phyloP scores from a whole-genome alignment of 179 eudicot species.

The Drosera spatulata region DNA sequence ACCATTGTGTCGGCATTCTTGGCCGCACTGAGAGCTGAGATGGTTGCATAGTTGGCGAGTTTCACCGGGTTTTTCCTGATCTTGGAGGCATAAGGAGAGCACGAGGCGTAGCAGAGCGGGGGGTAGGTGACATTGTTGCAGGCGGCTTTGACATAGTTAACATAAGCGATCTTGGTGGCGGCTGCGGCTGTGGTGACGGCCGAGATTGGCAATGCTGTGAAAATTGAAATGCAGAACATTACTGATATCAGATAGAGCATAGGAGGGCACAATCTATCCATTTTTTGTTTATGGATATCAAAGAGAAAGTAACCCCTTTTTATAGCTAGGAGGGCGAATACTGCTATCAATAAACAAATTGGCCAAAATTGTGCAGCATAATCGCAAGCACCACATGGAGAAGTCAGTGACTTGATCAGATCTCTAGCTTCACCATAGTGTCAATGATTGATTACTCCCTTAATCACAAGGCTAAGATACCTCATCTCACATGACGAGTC shows the following conservation, averaged over 20 bases:
- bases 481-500: too few species aligned
- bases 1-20: constrained; percentile 10
- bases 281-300: too few species aligned
- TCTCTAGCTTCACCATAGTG: too few species aligned
- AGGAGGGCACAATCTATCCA: too few species aligned
- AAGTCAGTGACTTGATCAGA: too few species aligned
- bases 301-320: too few species aligned
- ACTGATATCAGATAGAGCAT: not conserved
- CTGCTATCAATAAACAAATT: too few species aligned
- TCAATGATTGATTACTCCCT: too few species aligned
- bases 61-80: constrained; percentile 7
- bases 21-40: constrained; percentile 21
- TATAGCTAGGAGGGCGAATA: too few species aligned
- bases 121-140: constrained; percentile 18
- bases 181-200: not conserved
- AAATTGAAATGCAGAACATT: not conserved
- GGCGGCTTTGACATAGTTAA: constrained; percentile 8
- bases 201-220: not conserved
- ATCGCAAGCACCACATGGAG: too few species aligned
- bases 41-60: constrained; percentile 16
- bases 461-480: too few species aligned
- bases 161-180: not conserved
- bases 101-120: constrained; percentile 13
- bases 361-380: too few species aligned
- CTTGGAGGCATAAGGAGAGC: constrained; percentile 13